Conservation (phyloP, 768 basidiomycete species). For the Rhodotorula kratochvilovae region DNA sequence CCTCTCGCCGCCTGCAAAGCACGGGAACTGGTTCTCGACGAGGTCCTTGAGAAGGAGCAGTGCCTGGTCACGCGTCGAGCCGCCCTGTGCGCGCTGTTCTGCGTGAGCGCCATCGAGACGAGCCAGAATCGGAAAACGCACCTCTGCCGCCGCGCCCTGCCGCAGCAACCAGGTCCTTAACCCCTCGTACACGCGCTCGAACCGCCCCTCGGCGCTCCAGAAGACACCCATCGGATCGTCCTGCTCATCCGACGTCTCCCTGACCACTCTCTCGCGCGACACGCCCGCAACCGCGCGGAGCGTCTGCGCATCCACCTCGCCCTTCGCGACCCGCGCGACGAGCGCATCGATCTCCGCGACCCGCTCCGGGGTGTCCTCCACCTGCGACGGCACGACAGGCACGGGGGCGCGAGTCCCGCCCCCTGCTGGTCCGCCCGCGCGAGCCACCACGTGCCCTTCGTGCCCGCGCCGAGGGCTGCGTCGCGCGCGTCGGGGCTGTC, state of each 20-base stretch:
- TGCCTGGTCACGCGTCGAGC: conserved; percentile 12
- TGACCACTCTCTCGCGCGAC: conserved; percentile 35
- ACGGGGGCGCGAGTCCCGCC: not conserved
- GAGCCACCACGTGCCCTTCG: conserved; percentile 23
- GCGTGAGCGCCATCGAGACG: too few species aligned
- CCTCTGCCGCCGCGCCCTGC: not conserved
- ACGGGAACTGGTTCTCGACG: conserved; percentile 35
- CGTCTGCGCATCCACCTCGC: not conserved
- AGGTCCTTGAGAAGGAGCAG: conserved; percentile 37
- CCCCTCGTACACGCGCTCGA: conserved; percentile 22
- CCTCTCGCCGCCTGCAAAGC: conserved; percentile 37
- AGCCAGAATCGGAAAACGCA: too few species aligned
- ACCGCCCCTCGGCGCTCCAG: conserved; percentile 18
- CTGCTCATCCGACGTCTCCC: conserved; percentile 37
- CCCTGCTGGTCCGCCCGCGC: not conserved
- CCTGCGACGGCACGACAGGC: not conserved
- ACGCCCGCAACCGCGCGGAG: conserved; percentile 11
- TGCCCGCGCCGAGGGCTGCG: not conserved
- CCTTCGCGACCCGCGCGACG: not conserved
- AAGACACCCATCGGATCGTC: not conserved
- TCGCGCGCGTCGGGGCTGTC: conserved; percentile 34
- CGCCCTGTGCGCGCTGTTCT: not conserved
- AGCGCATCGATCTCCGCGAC: conserved; percentile 7
- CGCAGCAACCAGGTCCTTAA: conserved; percentile 1
- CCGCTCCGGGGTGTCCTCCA: conserved; percentile 6